Evolutionary conservation across 1,284 basidiomycete species (phyloP).

Genomic region (Trichosporon ovoides): DNA sequence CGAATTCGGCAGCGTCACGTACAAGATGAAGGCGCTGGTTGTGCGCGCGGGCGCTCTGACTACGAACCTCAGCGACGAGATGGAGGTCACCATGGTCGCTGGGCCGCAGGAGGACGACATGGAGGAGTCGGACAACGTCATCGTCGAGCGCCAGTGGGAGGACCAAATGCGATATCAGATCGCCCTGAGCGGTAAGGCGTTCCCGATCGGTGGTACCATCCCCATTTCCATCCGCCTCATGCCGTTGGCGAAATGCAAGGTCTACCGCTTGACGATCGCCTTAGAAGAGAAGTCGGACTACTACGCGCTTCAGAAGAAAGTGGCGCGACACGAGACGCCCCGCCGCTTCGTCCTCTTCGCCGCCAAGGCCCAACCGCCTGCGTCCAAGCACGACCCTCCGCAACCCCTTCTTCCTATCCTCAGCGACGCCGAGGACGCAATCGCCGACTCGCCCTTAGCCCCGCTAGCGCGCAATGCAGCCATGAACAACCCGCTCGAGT

Average conservation of each 20-base stretch:
- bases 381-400: constrained; percentile 37
- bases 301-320: constrained; percentile 62
- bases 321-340: constrained; percentile 69
- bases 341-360: constrained; percentile 64
- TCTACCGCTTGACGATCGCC: constrained; percentile 69
- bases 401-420: constrained; percentile 55
- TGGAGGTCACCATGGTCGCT: constrained; percentile 72
- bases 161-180: constrained; percentile 74
- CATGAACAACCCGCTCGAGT: constrained; percentile 37
- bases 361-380: constrained; percentile 56
- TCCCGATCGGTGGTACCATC: constrained; percentile 75
- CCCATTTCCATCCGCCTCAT: constrained; percentile 76
- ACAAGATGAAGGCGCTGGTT: constrained; percentile 76
- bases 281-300: constrained; percentile 84
- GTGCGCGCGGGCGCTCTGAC: constrained; percentile 78
- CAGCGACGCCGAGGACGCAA: constrained; percentile 49
- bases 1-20: constrained; percentile 72
- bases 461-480: constrained; percentile 44
- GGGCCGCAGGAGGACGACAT: constrained; percentile 69
- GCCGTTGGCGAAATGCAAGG: constrained; percentile 77
- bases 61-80: constrained; percentile 62
- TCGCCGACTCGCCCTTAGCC: constrained; percentile 49
- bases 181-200: constrained; percentile 70
- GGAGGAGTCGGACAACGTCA: constrained; percentile 74
- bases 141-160: constrained; percentile 90